Evolutionary conservation across 2,329 filamentous ascomycete species (phyloP), one percentile per base, ranked within the genome.

Genomic region (Graphiopsis chlorocephala): DNA sequence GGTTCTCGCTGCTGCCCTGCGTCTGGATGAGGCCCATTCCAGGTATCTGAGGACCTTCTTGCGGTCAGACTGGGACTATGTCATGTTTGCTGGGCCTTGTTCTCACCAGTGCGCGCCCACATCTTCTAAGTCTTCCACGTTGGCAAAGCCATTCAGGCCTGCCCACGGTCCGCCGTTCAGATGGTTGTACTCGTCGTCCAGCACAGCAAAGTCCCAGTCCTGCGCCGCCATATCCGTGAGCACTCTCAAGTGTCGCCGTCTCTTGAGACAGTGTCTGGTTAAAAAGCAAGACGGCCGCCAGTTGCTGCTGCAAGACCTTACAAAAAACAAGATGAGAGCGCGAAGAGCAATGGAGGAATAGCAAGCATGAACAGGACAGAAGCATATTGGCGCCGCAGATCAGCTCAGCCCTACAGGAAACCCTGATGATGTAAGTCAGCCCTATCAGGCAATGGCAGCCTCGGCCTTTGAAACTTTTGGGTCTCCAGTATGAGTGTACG

Each of bases 31-130:
- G 60, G 60, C 31, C 55, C 60, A 29, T 55, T 45, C 60, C 60
- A 62, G 33, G 60, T 62, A 38, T 62, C 60, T 26, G 48, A 55
- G 8, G 60, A 62, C 60, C 60, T 53, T 33, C 15, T n/a, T 58
- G 10, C 28, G 17, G 58, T 61, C 58, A 61, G 58, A 48, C 29
- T 35, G 14, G 10, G 45, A 23, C 15, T 6, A 3, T 29, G 3
- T 5, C 28, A 48, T 29, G 15, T 14, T 20, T 33, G 15, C 45
- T 33, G 12, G 7, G 2, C 26, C 17, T 20, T 8, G 6, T 29
- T 58, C 55, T 50, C 25, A 61, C 58, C 58, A 61, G 58, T 61
- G 58, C 26, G 48, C 60, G 10, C 48, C 60, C 12, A 61, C 10
- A 15, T 33, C 58, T 14, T 33, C 26, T 6, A 25, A 15, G 17